Percentiles rank a stretch among this genome's conserved stretches.
phyloP scores from a whole-genome alignment of 441 rosid genomes.

The Metrosideros polymorpha region DNA sequence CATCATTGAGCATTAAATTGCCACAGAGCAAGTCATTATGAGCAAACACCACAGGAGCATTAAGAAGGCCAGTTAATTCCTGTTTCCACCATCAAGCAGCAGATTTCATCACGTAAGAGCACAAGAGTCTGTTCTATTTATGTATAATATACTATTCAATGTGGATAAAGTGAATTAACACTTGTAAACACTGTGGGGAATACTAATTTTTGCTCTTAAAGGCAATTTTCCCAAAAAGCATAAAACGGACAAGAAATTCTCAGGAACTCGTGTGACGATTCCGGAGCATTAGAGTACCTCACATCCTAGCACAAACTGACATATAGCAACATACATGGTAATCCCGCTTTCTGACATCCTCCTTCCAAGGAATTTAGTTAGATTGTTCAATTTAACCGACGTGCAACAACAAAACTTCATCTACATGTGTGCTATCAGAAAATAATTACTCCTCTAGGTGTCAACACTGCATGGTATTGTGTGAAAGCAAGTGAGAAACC shows the following conservation, averaged over 20 bases:
- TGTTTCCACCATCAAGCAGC: conserved; percentile 38
- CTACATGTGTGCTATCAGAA: background rate
- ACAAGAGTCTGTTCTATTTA: background rate
- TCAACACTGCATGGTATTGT: background rate
- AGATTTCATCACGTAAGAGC: background rate
- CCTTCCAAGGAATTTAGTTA: background rate
- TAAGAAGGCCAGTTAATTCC: conserved; percentile 74
- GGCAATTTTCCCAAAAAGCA: background rate
- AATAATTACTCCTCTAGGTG: background rate
- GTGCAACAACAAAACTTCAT: background rate
- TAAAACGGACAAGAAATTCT: background rate
- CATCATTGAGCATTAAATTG: conserved; percentile 82
- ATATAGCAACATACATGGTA: background rate
- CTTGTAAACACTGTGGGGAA: background rate
- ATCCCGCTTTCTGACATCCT: background rate
- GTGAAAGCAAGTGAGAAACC: background rate
- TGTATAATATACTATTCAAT: background rate
- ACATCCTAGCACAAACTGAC: background rate
- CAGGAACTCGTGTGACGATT: background rate
- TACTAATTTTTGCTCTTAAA: background rate
- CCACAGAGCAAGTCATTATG: conserved; percentile 97
- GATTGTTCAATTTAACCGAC: background rate
- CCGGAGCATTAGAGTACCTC: background rate
- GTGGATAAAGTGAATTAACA: background rate
- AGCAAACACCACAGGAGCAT: conserved; percentile 79